Evolutionary conservation across 345 rosid genomes (phyloP).

Genomic region (Psidium guajava): DNA sequence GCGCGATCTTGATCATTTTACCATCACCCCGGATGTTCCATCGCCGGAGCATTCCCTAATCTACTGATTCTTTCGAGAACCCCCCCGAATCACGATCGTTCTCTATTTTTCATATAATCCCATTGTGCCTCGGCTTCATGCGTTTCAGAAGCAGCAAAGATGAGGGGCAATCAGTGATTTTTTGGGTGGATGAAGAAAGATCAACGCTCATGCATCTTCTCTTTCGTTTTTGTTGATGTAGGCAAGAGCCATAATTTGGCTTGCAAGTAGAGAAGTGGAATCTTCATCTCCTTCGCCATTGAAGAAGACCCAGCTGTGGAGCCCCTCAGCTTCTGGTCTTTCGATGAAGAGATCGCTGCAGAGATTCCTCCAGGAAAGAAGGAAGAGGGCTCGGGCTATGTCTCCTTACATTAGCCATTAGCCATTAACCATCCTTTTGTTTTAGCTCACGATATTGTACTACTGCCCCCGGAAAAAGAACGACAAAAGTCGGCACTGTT

Average conservation of each 20-base stretch:
- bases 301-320: not conserved
- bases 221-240: not conserved
- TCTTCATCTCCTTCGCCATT: not conserved
- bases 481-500: not conserved
- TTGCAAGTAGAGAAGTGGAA: conserved; percentile 16
- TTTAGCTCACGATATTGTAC: not conserved
- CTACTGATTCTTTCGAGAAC: not conserved
- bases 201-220: not conserved
- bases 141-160: not conserved
- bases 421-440: not conserved
- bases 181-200: not conserved
- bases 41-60: not conserved
- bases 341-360: conserved; percentile 31
- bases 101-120: not conserved
- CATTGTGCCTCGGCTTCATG: not conserved
- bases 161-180: not conserved
- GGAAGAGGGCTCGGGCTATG: conserved; percentile 4
- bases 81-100: not conserved
- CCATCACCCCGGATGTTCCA: not conserved
- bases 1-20: not conserved
- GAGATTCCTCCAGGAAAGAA: conserved; percentile 25
- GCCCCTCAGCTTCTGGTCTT: conserved; percentile 2
- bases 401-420: not conserved
- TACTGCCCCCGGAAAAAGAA: not conserved
- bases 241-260: conserved; percentile 18